Evolutionary conservation across 2,329 filamentous ascomycete genomes (phyloP), one percentile per base, ranked within the genome.

Genomic region (Gliomastix tumulicola): DNA sequence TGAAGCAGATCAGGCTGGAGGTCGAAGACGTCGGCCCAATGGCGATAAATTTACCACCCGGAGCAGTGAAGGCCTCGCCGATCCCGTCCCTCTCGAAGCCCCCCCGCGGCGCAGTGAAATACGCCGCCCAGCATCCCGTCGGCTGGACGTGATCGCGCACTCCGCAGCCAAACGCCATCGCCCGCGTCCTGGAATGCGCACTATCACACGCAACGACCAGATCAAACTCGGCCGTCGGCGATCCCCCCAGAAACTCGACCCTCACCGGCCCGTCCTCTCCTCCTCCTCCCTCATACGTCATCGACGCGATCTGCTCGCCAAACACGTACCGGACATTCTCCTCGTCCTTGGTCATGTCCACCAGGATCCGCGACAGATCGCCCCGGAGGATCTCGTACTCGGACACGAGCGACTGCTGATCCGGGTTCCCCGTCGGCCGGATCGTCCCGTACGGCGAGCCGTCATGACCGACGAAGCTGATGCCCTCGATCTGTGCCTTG

Each of bases 381-480:
- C 68, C 71, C 8, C 74, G 56, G 61, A 77, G 66, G 33, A 78
- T 75, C 50, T 77, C 74, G 25, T 63, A 67, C 17, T 77, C 71
- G 69, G 18, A 72, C 5, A 68, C 62, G 6, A 72, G 46, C 7
- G 57, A 56, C 39, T 66, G 62, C 37, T 64, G 60, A 15, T 63
- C 59, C 3, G 58, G 53, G 37, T 60, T 44, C 6, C 58, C 58
- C 5, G 53, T 60, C 10, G 51, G 32, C 10, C 41, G 47, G 7
- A 66, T 55, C 19, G 51, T 51, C 3, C 57, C 66, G 12, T 56
- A 57, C 3, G 57, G 50, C 4, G 48, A 46, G 17, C 65, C 62
- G 10, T 61, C 49, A 1, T 49, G 46, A 42, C 60, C 47, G 4
- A 70, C 55, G 10, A 71, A 42, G 21, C 56, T 48, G 8, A 72